A percentile compares a stretch with the other conserved stretches of the same genome.
phyloP scores from a whole-genome alignment of 192 early-diverging fungal genomes.

The Borealophlyctis nickersoniae region DNA sequence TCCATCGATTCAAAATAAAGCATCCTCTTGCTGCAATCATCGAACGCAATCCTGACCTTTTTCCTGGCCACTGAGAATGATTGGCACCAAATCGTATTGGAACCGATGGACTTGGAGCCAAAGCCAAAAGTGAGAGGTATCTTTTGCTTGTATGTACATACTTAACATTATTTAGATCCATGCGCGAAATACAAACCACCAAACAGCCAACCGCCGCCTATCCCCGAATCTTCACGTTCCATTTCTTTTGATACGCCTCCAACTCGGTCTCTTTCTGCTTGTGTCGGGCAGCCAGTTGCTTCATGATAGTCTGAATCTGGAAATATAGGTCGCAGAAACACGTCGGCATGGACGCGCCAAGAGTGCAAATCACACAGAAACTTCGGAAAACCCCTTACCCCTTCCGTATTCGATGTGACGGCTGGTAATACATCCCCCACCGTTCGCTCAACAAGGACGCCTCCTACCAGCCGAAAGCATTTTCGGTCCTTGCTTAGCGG shows the following conservation, averaged over 20 bases:
- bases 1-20: too few species aligned
- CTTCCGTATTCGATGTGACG: conserved; percentile 79
- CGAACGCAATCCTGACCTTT: too few species aligned
- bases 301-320: conserved; percentile 74
- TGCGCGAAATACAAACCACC: too few species aligned
- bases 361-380: not conserved
- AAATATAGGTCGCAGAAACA: not conserved
- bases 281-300: conserved; percentile 73
- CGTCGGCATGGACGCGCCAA: not conserved
- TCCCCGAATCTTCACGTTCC: conserved; percentile 73
- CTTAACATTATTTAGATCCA: too few species aligned
- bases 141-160: too few species aligned
- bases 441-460: conserved; percentile 90
- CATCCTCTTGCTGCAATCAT: too few species aligned
- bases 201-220: too few species aligned
- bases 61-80: too few species aligned
- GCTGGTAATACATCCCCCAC: conserved; percentile 89
- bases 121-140: too few species aligned
- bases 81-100: too few species aligned
- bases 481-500: conserved; percentile 79
- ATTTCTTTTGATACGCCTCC: conserved; percentile 82
- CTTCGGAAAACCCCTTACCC: conserved; percentile 42
- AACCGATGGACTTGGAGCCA: too few species aligned
- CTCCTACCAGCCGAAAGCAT: conserved; percentile 90
- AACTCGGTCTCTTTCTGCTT: conserved; percentile 89